Evolutionary conservation across 2,329 filamentous ascomycete species (phyloP).

Genomic region (Tolypocladium tundrense): DNA sequence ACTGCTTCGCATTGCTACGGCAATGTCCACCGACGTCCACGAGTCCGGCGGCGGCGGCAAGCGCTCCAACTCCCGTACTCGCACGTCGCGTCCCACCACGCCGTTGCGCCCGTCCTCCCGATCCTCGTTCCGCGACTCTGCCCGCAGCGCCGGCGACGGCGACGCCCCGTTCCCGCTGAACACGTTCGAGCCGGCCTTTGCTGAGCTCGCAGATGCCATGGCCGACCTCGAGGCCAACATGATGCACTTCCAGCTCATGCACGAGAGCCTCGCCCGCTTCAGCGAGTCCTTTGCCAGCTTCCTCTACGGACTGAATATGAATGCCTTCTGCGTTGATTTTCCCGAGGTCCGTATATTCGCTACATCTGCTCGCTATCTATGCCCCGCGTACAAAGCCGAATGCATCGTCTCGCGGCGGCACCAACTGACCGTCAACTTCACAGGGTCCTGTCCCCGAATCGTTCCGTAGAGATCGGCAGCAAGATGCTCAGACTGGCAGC

Average conservation of each 20-base stretch:
- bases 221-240: slow-evolving; percentile 95
- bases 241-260: slow-evolving; percentile 94
- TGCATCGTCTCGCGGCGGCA: neutral
- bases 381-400: neutral
- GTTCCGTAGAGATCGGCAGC: slow-evolving; percentile 53
- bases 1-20: neutral
- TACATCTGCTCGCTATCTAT: slow-evolving; percentile 23
- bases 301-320: slow-evolving; percentile 95
- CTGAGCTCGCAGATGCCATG: slow-evolving; percentile 87
- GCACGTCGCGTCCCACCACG: slow-evolving; percentile 73
- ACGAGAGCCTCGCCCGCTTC: slow-evolving; percentile 86
- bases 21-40: slow-evolving; percentile 14
- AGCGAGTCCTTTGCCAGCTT: slow-evolving; percentile 95
- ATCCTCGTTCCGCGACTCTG: slow-evolving; percentile 74
- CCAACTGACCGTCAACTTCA: neutral
- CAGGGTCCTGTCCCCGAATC: slow-evolving; percentile 78
- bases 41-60: slow-evolving; percentile 15
- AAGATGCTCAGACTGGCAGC: slow-evolving; percentile 33
- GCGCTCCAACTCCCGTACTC: slow-evolving; percentile 50
- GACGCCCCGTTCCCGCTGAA: slow-evolving; percentile 62
- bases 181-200: slow-evolving; percentile 78
- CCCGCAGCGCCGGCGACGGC: slow-evolving; percentile 40
- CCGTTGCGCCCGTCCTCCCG: slow-evolving; percentile 84
- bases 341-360: slow-evolving; percentile 50
- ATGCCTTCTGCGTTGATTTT: slow-evolving; percentile 97